phyloP scores from a whole-genome alignment of 805 yeast genomes.

The Pichia cabralensis region DNA sequence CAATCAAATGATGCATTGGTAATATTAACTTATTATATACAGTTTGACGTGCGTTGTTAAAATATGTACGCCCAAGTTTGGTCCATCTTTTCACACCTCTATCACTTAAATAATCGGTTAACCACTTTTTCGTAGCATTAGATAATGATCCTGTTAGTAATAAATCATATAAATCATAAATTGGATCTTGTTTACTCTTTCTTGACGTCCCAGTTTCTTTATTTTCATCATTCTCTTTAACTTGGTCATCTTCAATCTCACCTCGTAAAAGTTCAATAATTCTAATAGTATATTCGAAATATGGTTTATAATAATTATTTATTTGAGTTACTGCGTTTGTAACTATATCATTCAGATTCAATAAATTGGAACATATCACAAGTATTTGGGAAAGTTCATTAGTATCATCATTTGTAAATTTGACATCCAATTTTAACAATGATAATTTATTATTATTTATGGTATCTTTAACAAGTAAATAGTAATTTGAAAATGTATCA shows the following conservation, averaged over 20 bases:
- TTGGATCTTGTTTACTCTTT: constrained; percentile 18
- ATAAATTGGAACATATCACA: constrained; percentile 26
- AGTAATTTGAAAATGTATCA: constrained; percentile 16
- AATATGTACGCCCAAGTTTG: constrained; percentile 38
- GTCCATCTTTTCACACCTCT: constrained; percentile 51
- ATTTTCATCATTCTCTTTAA: constrained; percentile 5
- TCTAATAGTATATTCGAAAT: constrained; percentile 28
- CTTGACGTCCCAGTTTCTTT: constrained; percentile 2
- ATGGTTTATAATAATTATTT: constrained; percentile 26
- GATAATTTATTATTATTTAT: constrained; percentile 12
- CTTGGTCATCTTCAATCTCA: constrained; percentile 22
- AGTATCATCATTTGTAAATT: too few species aligned
- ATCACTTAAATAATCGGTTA: constrained; percentile 58
- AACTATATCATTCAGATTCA: constrained; percentile 26
- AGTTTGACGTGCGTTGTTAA: constrained; percentile 38
- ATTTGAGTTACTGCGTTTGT: constrained; percentile 24
- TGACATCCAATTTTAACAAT: too few species aligned
- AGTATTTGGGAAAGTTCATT: too few species aligned
- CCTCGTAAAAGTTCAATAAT: constrained; percentile 28
- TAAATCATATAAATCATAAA: constrained; percentile 35
- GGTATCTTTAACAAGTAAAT: constrained; percentile 14
- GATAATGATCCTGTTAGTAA: constrained; percentile 47
- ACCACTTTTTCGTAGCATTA: constrained; percentile 42
- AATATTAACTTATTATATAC: constrained; percentile 43
- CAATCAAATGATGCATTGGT: constrained; percentile 43